A percentile compares a stretch with the other conserved stretches of the same genome.
These are phyloP conservation scores for Hymenoscyphus fraxineus DNA, from an alignment of 2,329 filamentous ascomycete species.

Conservation along the genomic window DNA sequence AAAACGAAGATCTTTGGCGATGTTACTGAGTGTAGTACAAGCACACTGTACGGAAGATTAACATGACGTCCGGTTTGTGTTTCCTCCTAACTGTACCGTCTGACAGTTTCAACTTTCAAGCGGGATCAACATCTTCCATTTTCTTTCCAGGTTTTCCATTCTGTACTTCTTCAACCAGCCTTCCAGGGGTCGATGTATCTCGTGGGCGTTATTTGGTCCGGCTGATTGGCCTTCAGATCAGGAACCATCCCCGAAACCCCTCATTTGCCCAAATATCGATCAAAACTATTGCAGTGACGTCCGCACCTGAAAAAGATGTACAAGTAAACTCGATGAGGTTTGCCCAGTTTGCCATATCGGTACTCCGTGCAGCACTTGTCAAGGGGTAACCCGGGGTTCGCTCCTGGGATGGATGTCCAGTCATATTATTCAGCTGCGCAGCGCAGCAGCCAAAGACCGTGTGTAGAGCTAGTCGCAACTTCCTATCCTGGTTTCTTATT, in stretches of 20 bases:
- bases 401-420: background rate
- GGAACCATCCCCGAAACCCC: background rate
- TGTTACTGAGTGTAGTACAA: background rate
- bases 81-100: background rate
- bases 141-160: background rate
- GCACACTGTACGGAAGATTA: background rate
- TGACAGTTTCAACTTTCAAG: background rate
- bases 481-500: background rate
- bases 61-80: background rate
- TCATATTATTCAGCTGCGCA: too few species aligned
- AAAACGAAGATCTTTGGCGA: background rate
- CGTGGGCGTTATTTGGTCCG: background rate
- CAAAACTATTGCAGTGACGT: background rate
- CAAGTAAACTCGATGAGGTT: background rate
- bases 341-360: background rate
- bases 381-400: background rate
- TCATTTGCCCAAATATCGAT: background rate
- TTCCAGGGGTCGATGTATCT: background rate
- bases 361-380: background rate
- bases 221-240: background rate
- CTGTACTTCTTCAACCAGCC: background rate
- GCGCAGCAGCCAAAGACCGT: background rate
- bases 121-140: background rate
- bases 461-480: conserved; percentile 8
- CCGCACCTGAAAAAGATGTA: background rate